Conservation (phyloP, 2,329 filamentous ascomycete species). For the Periconia digitata region DNA sequence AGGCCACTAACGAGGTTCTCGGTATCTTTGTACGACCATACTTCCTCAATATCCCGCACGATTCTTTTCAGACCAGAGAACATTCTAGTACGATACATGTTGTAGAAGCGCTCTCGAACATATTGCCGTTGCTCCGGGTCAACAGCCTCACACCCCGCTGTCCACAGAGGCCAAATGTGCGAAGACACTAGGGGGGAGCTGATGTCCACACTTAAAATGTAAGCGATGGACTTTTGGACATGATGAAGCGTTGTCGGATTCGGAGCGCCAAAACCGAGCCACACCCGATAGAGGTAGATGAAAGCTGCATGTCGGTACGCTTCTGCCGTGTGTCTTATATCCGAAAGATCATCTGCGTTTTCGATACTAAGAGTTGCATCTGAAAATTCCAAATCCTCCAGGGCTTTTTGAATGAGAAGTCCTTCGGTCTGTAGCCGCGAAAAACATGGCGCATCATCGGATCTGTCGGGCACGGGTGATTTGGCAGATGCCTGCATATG, state of each 20-base stretch:
- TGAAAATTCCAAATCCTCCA: constrained; percentile 20
- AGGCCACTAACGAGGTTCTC: constrained; percentile 22
- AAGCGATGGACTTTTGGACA: constrained; percentile 24
- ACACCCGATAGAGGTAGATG: constrained; percentile 38
- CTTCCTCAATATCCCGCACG: constrained; percentile 31
- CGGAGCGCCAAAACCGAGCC: constrained; percentile 33
- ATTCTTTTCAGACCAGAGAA: constrained; percentile 30
- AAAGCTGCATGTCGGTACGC: constrained; percentile 36
- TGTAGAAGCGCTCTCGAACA: constrained; percentile 25
- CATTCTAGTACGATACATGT: constrained; percentile 24
- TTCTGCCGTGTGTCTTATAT: constrained; percentile 27
- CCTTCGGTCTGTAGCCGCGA: constrained; percentile 10
- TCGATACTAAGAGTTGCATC: background rate
- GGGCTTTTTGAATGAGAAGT: constrained; percentile 17
- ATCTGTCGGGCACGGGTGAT: constrained; percentile 4
- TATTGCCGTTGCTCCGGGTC: constrained; percentile 23
- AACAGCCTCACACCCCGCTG: constrained; percentile 33
- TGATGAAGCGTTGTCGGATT: constrained; percentile 32
- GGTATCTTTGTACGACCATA: constrained; percentile 31
- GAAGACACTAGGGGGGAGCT: constrained; percentile 27
- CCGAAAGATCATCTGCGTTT: background rate
- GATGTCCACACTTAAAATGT: constrained; percentile 18
- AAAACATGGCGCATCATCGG: constrained; percentile 17
- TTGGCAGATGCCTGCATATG: constrained; percentile 25
- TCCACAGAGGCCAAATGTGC: constrained; percentile 37